These are phyloP conservation scores for Venturia asperata DNA, from an alignment of 2,329 filamentous ascomycete genomes.

Conservation along the genomic window DNA sequence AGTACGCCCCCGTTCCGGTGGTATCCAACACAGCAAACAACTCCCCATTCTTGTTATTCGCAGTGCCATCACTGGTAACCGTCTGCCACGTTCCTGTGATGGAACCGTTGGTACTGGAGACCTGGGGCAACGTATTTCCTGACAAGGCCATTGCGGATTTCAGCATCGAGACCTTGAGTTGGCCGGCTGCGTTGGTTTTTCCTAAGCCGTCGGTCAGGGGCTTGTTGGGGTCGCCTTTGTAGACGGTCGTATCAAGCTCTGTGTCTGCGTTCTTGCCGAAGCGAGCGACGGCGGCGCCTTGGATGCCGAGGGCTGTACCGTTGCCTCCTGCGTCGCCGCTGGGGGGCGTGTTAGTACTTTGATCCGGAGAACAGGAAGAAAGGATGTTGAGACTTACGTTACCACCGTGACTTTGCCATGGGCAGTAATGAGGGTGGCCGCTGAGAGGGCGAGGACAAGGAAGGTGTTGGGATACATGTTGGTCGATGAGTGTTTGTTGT, in stretches of 20 bases:
- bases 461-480: neutral
- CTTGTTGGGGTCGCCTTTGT: constrained; percentile 28
- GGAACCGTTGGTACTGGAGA: constrained; percentile 28
- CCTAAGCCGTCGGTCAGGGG: constrained; percentile 36
- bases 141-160: constrained; percentile 32
- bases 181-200: constrained; percentile 31
- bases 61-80: neutral
- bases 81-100: neutral
- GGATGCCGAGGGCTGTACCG: constrained; percentile 38
- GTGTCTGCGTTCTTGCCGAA: constrained; percentile 37
- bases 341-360: neutral
- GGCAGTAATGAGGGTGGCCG: constrained; percentile 21
- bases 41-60: neutral
- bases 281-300: constrained; percentile 37
- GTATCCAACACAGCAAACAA: constrained; percentile 9
- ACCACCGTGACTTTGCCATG: constrained; percentile 23
- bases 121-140: constrained; percentile 36
- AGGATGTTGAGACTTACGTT: neutral
- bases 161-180: constrained; percentile 33
- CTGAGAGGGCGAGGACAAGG: constrained; percentile 10
- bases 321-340: constrained; percentile 37
- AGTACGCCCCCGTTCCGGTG: neutral
- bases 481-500: neutral
- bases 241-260: constrained; percentile 43
- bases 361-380: neutral